These are phyloP conservation scores for Chrysoporthe cubensis DNA, from an alignment of 2,329 filamentous ascomycete genomes.

Conservation along the genomic window DNA sequence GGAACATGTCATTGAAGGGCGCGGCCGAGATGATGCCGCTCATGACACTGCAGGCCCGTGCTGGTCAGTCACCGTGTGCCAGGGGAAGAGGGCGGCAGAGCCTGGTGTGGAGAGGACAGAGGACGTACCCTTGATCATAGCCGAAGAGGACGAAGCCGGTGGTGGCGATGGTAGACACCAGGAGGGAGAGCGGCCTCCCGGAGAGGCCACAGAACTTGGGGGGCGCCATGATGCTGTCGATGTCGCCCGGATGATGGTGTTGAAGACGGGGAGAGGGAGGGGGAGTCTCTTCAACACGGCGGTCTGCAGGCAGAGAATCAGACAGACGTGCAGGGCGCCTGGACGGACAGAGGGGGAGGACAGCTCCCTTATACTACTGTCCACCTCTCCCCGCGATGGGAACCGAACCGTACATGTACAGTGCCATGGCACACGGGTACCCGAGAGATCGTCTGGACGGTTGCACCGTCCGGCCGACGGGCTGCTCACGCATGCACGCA, in stretches of 20 bases:
- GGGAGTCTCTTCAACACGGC: neutral
- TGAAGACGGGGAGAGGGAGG: neutral
- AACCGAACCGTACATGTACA: neutral
- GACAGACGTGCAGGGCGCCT: neutral
- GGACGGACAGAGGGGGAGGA: neutral
- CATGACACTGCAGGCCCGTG: constrained; percentile 46
- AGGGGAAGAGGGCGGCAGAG: too few species aligned
- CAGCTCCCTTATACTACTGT: neutral
- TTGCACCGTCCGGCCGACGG: too few species aligned
- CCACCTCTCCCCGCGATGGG: neutral
- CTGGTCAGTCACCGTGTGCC: constrained; percentile 22
- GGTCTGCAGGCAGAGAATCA: neutral
- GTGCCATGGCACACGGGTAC: too few species aligned
- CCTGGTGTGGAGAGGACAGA: neutral
- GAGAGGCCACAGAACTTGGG: constrained; percentile 62
- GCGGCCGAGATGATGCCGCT: constrained; percentile 56
- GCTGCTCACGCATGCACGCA: neutral
- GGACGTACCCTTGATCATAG: constrained; percentile 55
- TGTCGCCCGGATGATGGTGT: neutral
- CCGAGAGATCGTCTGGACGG: neutral
- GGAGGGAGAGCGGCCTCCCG: constrained; percentile 58
- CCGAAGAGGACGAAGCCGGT: constrained; percentile 66
- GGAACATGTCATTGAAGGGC: constrained; percentile 54
- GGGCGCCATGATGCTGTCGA: constrained; percentile 35
- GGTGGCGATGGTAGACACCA: constrained; percentile 65